Evolutionary conservation across 1,284 basidiomycete species (phyloP).

Genomic region (Fistulinella cinereoalba): DNA sequence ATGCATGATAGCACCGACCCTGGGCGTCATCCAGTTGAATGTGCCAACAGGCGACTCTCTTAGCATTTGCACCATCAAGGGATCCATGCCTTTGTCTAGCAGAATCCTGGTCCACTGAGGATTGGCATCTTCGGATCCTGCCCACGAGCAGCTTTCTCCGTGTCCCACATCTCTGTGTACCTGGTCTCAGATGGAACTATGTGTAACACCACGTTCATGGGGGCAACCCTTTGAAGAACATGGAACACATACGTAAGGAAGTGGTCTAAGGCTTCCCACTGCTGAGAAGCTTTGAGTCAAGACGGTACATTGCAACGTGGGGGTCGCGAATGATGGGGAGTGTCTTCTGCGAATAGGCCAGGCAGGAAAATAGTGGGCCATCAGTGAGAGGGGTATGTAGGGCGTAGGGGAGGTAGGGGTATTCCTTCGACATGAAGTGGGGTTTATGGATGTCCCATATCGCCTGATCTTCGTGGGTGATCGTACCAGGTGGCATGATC

Average conservation of each 20-base stretch:
- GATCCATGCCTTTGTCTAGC: conserved; percentile 4
- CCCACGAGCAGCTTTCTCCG: conserved; percentile 1
- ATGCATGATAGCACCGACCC: neutral
- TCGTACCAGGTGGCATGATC: neutral
- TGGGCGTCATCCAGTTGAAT: neutral
- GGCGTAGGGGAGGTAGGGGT: conserved; percentile 4
- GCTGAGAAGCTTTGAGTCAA: neutral
- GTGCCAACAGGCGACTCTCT: conserved; percentile 4
- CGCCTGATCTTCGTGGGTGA: neutral
- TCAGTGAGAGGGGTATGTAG: neutral
- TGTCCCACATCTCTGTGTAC: neutral
- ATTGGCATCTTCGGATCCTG: neutral
- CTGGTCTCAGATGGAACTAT: neutral
- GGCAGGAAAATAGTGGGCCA: conserved; percentile 9
- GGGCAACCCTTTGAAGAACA: neutral
- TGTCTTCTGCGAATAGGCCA: neutral
- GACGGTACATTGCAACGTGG: neutral
- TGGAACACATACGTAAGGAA: conserved; percentile 3
- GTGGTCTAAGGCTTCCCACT: conserved; percentile 1
- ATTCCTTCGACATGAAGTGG: conserved; percentile 1
- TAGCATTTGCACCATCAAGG: conserved; percentile 9
- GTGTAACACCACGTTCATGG: conserved; percentile 3
- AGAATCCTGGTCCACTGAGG: neutral
- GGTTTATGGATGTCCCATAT: neutral
- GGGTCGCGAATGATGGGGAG: neutral